Evolutionary conservation across 1,139 yeast genomes (phyloP), one percentile per base, ranked within the genome.

Genomic region (Pichiaceae sp.): DNA sequence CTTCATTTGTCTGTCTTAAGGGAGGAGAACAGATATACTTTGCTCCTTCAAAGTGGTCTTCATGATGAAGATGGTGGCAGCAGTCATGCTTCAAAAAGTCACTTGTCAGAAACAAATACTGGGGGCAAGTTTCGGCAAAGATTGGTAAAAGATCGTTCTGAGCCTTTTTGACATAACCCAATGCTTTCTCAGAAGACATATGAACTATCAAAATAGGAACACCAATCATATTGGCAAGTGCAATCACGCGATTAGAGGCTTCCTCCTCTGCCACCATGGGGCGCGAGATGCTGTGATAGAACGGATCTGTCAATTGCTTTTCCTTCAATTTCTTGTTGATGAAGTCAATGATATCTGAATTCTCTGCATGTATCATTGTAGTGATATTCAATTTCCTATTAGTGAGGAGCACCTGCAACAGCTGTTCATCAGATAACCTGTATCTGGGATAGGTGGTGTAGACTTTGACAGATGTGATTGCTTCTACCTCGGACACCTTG

Each of bases 21-120:
- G 74, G 74, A 0, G 74, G 74, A 7, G 72, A 67, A 46, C 73
- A 68, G 27, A 68, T 60, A 43, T 60, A 66, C 49, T 68, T 69
- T 9, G 74, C 72, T 2, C 72, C 70, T 46, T 61, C 64, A 42
- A 64, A 66, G 3, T 16, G 15, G 29, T 50, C 43, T 34, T 57
- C 59, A 29, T 61, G 62, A 29, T 29, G 17, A 8, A 29, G 17
- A 4, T 5, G 24, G 11, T 21, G 24, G 11, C 24, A 7, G 11
- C 24, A 21, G 11, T 21, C 24, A 37, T 53, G 47, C 34, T 58
- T 56, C 41, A 66, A 44, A 34, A 58, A 52, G 31, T 61, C 63
- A 31, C 62, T 58, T 12, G 68, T 65, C 24, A 68, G 50, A 34
- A 66, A 60, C 17, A 68, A 48, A 44, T 68, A 68, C 45, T 68